These are phyloP conservation scores for Withania somnifera DNA, from an alignment of 305 asterid species.

Conservation along the genomic window DNA sequence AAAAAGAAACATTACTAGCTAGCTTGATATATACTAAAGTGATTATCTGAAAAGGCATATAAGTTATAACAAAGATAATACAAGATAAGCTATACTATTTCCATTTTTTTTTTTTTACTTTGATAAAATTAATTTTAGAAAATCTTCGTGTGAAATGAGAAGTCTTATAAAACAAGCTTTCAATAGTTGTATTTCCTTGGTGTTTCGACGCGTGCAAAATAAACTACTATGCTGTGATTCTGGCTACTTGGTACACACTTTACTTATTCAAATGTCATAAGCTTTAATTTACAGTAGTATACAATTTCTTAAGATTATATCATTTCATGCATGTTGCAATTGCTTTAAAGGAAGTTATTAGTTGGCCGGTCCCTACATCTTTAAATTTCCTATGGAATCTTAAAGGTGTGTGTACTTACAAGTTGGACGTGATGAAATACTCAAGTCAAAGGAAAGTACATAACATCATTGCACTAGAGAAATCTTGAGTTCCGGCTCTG, in stretches of 20 bases:
- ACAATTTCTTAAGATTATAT: background rate
- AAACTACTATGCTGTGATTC: background rate
- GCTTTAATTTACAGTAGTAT: background rate
- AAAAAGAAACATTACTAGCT: background rate
- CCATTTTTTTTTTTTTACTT: background rate
- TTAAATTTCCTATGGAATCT: conserved; percentile 25
- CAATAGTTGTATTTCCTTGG: background rate
- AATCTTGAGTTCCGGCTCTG: conserved; percentile 13
- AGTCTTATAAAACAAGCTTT: background rate
- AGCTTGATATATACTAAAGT: conserved; percentile 6
- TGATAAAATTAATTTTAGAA: background rate
- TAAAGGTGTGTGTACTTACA: conserved; percentile 25
- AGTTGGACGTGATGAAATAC: background rate
- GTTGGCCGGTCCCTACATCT: conserved; percentile 45
- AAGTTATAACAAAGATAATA: background rate
- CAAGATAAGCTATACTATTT: background rate
- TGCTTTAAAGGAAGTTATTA: conserved; percentile 7
- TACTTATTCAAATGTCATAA: conserved; percentile 17
- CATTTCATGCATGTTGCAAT: conserved; percentile 6
- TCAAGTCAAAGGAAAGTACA: conserved; percentile 23
- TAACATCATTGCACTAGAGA: conserved; percentile 19
- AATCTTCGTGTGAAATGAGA: background rate
- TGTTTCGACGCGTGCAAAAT: conserved; percentile 3
- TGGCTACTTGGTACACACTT: conserved; percentile 10
- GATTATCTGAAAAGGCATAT: conserved; percentile 30